phyloP scores from a whole-genome alignment of 495 filamentous ascomycete species.

The Hypomontagnella monticulosa region DNA sequence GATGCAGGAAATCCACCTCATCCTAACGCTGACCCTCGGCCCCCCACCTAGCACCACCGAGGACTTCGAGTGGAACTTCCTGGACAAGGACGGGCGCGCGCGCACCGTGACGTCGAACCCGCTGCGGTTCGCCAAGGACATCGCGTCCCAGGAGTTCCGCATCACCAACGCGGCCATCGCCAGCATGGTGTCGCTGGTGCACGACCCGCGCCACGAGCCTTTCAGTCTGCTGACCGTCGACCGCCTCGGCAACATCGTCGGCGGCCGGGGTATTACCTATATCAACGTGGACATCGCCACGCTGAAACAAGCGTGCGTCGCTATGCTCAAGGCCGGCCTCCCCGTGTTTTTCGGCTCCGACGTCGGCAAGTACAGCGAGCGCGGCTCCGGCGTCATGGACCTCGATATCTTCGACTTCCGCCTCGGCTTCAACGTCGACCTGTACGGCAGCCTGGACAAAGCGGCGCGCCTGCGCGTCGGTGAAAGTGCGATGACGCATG shows the following conservation, averaged over 20 bases:
- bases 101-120: slow-evolving; percentile 70
- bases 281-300: slow-evolving; percentile 80
- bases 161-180: slow-evolving; percentile 64
- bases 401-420: slow-evolving; percentile 74
- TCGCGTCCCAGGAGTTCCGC: slow-evolving; percentile 55
- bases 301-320: slow-evolving; percentile 76
- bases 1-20: slow-evolving; percentile 78
- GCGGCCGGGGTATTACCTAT: slow-evolving; percentile 75
- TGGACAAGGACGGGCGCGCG: slow-evolving; percentile 71
- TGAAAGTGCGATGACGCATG: slow-evolving; percentile 86
- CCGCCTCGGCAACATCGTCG: slow-evolving; percentile 80
- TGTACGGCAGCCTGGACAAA: slow-evolving; percentile 72
- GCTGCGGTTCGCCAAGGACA: slow-evolving; percentile 70
- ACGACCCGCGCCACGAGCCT: slow-evolving; percentile 82
- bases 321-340: slow-evolving; percentile 76
- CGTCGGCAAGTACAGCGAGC: slow-evolving; percentile 81
- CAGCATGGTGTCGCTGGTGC: slow-evolving; percentile 78
- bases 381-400: slow-evolving; percentile 77
- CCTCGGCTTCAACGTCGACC: slow-evolving; percentile 77
- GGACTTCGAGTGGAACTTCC: slow-evolving; percentile 79
- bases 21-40: slow-evolving; percentile 81
- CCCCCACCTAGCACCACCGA: slow-evolving; percentile 73
- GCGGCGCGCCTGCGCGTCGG: slow-evolving; percentile 73
- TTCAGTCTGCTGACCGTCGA: slow-evolving; percentile 76
- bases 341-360: slow-evolving; percentile 91